Evolutionary conservation across 352 stramenopile genomes (phyloP).

Genomic region (Pythium utonaiense): DNA sequence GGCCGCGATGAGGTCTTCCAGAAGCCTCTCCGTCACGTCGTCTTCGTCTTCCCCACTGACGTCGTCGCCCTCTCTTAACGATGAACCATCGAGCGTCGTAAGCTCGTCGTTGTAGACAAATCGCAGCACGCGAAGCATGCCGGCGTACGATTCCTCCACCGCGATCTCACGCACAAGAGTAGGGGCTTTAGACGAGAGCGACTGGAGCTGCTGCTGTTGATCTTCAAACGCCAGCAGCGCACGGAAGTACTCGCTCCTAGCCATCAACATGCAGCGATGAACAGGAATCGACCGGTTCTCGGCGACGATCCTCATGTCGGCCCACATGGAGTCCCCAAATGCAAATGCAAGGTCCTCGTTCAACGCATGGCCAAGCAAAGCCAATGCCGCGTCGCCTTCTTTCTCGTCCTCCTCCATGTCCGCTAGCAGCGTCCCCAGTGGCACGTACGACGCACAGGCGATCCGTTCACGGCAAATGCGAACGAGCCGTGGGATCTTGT

Average conservation of each 20-base stretch:
- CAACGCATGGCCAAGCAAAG: conserved; percentile 26
- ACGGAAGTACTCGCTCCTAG: conserved; percentile 70
- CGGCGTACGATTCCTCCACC: conserved; percentile 55
- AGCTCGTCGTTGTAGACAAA: conserved; percentile 75
- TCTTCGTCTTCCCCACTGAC: conserved; percentile 15
- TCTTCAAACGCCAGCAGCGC: conserved; percentile 40
- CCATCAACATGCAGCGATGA: conserved; percentile 59
- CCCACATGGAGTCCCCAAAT: conserved; percentile 39
- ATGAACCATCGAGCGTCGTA: background rate
- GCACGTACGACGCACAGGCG: conserved; percentile 9
- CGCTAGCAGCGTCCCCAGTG: conserved; percentile 8
- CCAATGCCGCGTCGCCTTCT: background rate
- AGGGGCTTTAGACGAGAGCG: background rate
- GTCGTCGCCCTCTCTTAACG: background rate
- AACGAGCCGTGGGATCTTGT: conserved; percentile 37
- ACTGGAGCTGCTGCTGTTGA: background rate
- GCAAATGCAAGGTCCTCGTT: conserved; percentile 47
- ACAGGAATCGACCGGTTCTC: conserved; percentile 41
- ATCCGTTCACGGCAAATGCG: conserved; percentile 39
- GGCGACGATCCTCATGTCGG: conserved; percentile 50
- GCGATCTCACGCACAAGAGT: conserved; percentile 19
- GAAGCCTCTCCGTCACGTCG: conserved; percentile 34
- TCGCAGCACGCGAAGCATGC: conserved; percentile 51
- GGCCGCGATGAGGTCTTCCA: conserved; percentile 71
- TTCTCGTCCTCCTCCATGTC: conserved; percentile 1